Conservation (phyloP, 495 filamentous ascomycete species). For the Bacidia gigantensis region DNA sequence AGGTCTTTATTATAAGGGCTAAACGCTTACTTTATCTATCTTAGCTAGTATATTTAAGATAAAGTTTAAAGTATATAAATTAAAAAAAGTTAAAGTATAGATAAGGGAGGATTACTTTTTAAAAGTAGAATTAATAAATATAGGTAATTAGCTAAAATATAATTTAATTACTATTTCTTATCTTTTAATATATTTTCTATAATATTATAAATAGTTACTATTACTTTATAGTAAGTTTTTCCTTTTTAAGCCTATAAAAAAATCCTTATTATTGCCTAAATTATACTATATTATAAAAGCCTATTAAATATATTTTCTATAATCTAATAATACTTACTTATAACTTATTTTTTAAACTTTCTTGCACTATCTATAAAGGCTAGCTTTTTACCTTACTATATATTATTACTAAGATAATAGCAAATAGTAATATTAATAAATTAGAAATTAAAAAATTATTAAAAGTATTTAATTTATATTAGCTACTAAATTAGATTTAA, state of each 20-base stretch:
- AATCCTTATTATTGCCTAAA: neutral
- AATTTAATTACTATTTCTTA: neutral
- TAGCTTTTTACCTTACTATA: conserved; percentile 1
- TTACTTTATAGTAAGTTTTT: neutral
- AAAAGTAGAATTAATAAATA: neutral
- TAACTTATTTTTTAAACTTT: neutral
- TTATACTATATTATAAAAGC: neutral
- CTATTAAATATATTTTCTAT: neutral
- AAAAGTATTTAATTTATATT: neutral
- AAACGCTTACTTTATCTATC: too few species aligned
- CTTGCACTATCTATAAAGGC: neutral
- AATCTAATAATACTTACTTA: neutral
- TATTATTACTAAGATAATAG: neutral
- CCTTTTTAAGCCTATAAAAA: neutral
- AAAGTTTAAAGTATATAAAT: too few species aligned
- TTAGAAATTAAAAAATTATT: neutral
- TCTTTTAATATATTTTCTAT: neutral
- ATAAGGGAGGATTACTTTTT: too few species aligned
- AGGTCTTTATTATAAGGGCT: too few species aligned
- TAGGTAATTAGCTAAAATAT: too few species aligned
- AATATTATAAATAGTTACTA: neutral
- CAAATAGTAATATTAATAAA: neutral
- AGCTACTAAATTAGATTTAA: neutral
- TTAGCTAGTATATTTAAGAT: too few species aligned
- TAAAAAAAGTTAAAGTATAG: too few species aligned